phyloP scores from a whole-genome alignment of 768 basidiomycete genomes.

The Lactarius hatsudake region DNA sequence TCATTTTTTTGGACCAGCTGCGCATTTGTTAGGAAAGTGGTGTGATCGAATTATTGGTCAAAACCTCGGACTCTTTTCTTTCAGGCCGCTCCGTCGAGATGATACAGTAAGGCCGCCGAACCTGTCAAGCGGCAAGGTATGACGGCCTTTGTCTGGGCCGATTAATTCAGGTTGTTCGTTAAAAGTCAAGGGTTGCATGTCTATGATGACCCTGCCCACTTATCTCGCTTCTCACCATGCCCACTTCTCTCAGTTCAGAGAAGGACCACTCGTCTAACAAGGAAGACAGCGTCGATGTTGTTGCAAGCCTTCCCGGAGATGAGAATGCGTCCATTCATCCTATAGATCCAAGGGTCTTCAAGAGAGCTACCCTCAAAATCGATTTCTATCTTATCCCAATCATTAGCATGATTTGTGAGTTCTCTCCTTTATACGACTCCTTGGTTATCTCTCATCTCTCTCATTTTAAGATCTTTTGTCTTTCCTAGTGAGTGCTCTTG shows the following conservation, averaged over 20 bases:
- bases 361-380: slow-evolving; percentile 11
- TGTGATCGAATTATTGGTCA: too few species aligned
- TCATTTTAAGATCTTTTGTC: slow-evolving; percentile 13
- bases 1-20: too few species aligned
- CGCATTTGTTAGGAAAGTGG: too few species aligned
- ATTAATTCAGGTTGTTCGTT: background rate
- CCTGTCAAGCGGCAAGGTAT: too few species aligned
- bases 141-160: too few species aligned
- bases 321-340: slow-evolving; percentile 14
- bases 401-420: slow-evolving; percentile 4
- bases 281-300: background rate
- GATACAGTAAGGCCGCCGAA: too few species aligned
- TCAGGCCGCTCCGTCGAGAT: too few species aligned
- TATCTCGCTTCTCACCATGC: background rate
- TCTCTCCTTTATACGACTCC: background rate
- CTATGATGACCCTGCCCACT: background rate
- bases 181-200: background rate
- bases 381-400: slow-evolving; percentile 14
- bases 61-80: too few species aligned
- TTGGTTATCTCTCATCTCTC: background rate
- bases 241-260: background rate
- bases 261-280: background rate
- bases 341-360: background rate
- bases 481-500: slow-evolving; percentile 6
- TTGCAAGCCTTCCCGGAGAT: background rate